Conservation (phyloP, 495 filamentous ascomycete genomes). For the Aspergillus baeticus region DNA sequence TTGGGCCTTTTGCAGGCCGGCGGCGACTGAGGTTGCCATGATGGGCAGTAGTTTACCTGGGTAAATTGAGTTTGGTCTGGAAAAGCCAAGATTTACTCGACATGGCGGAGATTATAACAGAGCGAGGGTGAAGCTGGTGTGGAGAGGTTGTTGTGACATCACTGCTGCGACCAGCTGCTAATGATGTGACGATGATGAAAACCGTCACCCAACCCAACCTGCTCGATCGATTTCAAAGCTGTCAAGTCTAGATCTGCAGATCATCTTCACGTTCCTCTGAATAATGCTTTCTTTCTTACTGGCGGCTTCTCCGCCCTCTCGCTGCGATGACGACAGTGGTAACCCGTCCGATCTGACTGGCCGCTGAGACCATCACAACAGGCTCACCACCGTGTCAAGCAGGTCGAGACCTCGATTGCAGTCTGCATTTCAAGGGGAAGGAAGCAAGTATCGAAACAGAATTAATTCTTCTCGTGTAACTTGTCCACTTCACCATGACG, state of each 20-base stretch:
- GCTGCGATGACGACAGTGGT: not conserved
- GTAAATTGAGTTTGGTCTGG: not conserved
- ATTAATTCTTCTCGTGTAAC: too few relatives aligned
- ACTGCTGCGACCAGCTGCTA: not conserved
- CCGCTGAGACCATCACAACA: too few relatives aligned
- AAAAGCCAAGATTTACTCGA: not conserved
- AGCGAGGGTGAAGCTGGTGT: not conserved
- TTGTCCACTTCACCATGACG: too few relatives aligned
- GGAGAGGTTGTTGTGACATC: conserved; percentile 11
- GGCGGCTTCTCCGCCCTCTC: not conserved
- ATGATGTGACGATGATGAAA: conserved; percentile 8
- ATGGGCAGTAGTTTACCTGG: not conserved
- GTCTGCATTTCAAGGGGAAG: too few relatives aligned
- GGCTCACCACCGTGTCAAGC: too few relatives aligned
- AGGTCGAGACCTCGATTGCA: too few relatives aligned
- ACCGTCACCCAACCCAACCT: not conserved
- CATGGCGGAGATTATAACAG: not conserved
- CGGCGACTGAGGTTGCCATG: conserved; percentile 29
- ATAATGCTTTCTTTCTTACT: not conserved
- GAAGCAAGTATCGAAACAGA: too few relatives aligned
- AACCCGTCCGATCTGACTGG: too few relatives aligned
- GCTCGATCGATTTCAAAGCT: not conserved
- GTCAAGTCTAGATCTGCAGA: not conserved
- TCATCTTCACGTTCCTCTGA: not conserved
- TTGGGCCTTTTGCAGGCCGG: conserved; percentile 31